Conservation (phyloP, 441 rosid genomes). For the Populus hybrid region DNA sequence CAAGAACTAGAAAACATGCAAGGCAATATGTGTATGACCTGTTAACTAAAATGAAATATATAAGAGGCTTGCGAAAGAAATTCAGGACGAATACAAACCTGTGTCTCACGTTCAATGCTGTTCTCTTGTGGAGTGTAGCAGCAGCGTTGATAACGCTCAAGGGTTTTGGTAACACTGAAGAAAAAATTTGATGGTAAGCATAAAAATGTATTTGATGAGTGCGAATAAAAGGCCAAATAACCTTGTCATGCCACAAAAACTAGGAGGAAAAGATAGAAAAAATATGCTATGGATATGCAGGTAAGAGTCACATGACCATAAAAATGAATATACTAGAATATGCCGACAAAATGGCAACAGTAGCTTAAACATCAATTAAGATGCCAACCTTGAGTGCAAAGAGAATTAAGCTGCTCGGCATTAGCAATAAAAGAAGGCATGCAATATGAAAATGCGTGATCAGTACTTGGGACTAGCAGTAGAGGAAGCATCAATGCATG, state of each 20-base stretch:
- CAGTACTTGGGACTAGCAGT: too few species aligned
- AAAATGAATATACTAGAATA: neutral
- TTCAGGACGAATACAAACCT: conserved; percentile 33
- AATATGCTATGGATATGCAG: neutral
- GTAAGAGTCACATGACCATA: neutral
- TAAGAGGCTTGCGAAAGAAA: neutral
- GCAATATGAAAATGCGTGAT: too few species aligned
- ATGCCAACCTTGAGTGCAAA: too few species aligned
- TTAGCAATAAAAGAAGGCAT: too few species aligned
- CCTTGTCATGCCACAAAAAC: neutral
- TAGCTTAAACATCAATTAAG: too few species aligned
- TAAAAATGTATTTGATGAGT: neutral
- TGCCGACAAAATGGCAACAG: too few species aligned
- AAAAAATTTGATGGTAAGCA: neutral
- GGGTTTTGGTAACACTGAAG: conserved; percentile 51
- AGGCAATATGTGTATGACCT: neutral
- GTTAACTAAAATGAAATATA: too few species aligned
- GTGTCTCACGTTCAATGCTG: conserved; percentile 55
- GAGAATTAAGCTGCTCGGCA: too few species aligned
- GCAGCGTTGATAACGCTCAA: conserved; percentile 70
- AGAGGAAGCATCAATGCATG: too few species aligned
- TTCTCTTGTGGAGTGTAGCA: conserved; percentile 54
- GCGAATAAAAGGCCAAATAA: neutral
- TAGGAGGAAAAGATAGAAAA: neutral
- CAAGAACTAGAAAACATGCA: neutral